Conservation (phyloP, 2,329 filamentous ascomycete genomes). For the Pseudocercospora ulei region DNA sequence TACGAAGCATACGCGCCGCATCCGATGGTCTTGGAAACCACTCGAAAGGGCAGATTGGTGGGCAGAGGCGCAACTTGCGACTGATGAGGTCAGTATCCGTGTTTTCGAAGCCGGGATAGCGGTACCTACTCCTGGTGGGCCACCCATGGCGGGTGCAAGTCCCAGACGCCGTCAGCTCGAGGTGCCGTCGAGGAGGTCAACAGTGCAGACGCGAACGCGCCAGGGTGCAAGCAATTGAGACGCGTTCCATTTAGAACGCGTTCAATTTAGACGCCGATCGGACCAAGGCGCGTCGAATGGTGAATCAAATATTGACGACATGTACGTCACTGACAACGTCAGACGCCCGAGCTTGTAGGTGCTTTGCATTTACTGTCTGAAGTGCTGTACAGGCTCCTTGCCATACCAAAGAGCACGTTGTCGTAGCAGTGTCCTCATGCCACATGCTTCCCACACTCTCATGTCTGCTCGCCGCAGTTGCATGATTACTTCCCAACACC, state of each 20-base stretch:
- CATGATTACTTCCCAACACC: slow-evolving; percentile 1
- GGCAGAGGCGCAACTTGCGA: slow-evolving; percentile 86
- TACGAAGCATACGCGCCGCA: slow-evolving; percentile 96
- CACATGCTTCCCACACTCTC: slow-evolving; percentile 8
- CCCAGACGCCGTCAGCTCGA: slow-evolving; percentile 20
- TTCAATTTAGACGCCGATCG: too few relatives aligned
- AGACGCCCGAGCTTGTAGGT: neutral
- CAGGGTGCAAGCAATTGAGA: slow-evolving; percentile 5
- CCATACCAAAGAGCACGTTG: neutral
- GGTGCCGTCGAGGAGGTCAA: neutral
- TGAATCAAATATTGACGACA: slow-evolving; percentile 3
- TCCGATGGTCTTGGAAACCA: slow-evolving; percentile 93
- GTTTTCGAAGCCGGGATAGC: neutral
- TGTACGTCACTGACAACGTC: neutral
- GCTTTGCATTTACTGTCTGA: slow-evolving; percentile 6
- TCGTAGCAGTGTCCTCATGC: slow-evolving; percentile 8
- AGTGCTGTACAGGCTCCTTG: slow-evolving; percentile 8
- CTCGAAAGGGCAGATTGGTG: slow-evolving; percentile 74
- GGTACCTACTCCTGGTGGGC: slow-evolving; percentile 28
- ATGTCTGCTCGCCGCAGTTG: neutral
- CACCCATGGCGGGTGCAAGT: slow-evolving; percentile 19
- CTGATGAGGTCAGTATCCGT: slow-evolving; percentile 36
- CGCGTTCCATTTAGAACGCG: slow-evolving; percentile 9
- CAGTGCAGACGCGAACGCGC: neutral
- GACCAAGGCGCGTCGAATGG: neutral